Evolutionary conservation across 2,329 filamentous ascomycete species (phyloP).

Genomic region (Ophiocordyceps robertsii): DNA sequence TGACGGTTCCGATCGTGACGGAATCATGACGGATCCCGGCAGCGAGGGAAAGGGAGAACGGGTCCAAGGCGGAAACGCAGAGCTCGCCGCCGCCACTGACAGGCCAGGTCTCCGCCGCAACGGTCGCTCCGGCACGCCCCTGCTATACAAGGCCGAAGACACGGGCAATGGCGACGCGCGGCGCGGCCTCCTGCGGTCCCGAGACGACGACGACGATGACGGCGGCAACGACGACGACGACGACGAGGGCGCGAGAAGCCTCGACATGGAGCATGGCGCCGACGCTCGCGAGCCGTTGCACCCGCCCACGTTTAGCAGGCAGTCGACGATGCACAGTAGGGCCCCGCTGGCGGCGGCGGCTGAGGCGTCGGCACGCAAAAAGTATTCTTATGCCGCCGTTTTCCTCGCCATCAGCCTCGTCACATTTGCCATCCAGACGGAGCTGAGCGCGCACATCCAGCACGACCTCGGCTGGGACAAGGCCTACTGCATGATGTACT

Average conservation of each 20-base stretch:
- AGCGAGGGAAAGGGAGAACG: slow-evolving; percentile 17
- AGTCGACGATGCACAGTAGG: slow-evolving; percentile 62
- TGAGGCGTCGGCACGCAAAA: slow-evolving; percentile 46
- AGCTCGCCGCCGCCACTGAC: background rate
- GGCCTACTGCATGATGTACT: slow-evolving; percentile 98
- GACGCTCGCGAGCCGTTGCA: slow-evolving; percentile 4
- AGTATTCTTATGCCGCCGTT: slow-evolving; percentile 76
- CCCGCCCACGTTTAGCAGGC: slow-evolving; percentile 18
- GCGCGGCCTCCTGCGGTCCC: slow-evolving; percentile 5
- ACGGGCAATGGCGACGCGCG: slow-evolving; percentile 11
- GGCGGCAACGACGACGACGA: slow-evolving; percentile 10
- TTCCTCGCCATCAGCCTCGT: slow-evolving; percentile 75
- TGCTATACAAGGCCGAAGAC: slow-evolving; percentile 8
- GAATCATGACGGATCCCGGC: slow-evolving; percentile 19
- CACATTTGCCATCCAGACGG: slow-evolving; percentile 87
- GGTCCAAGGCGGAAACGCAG: background rate
- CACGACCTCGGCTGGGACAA: slow-evolving; percentile 89
- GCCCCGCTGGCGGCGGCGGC: slow-evolving; percentile 45
- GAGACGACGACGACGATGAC: slow-evolving; percentile 7
- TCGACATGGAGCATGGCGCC: slow-evolving; percentile 9
- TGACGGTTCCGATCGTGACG: slow-evolving; percentile 7
- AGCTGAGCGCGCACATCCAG: slow-evolving; percentile 91
- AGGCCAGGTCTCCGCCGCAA: slow-evolving; percentile 5
- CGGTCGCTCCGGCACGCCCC: slow-evolving; percentile 6
- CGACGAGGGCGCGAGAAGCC: slow-evolving; percentile 7